Percentiles rank a stretch among this genome's conserved stretches.
Conservation (phyloP, 805 yeast species). For the Teunomyces panamensis region DNA sequence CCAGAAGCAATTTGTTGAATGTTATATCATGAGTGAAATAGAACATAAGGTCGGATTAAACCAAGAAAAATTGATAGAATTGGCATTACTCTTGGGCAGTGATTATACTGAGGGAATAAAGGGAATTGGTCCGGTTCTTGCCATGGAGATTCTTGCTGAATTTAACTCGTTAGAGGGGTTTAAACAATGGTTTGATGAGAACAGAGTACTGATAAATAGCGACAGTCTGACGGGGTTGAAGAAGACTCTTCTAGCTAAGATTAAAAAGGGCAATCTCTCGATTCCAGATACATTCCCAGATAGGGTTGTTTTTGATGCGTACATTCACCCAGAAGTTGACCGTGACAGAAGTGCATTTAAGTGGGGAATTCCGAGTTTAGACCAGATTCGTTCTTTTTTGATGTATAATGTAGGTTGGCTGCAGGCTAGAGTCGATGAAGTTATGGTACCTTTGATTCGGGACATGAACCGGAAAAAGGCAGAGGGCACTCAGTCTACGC, state of each 20-base stretch:
- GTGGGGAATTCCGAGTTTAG: constrained; percentile 91
- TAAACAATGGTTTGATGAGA: constrained; percentile 57
- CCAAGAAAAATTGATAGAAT: constrained; percentile 63
- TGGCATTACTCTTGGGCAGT: constrained; percentile 86
- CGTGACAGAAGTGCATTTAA: constrained; percentile 69
- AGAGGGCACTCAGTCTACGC: constrained; percentile 54
- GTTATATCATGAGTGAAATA: constrained; percentile 63
- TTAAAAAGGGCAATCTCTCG: constrained; percentile 51
- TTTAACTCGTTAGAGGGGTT: constrained; percentile 49
- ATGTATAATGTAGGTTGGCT: constrained; percentile 77
- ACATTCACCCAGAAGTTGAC: constrained; percentile 79
- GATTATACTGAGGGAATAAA: constrained; percentile 93
- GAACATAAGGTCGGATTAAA: constrained; percentile 60
- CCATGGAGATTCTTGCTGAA: constrained; percentile 86
- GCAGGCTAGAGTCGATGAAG: constrained; percentile 71
- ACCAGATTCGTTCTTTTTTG: constrained; percentile 68
- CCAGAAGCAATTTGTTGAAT: constrained; percentile 89
- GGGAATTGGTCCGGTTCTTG: constrained; percentile 92
- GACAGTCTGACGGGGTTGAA: constrained; percentile 46
- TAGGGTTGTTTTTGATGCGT: constrained; percentile 65
- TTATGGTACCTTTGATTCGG: constrained; percentile 78
- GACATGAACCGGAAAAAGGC: constrained; percentile 65
- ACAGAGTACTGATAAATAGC: constrained; percentile 38
- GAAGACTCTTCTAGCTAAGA: constrained; percentile 54
- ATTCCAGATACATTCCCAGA: constrained; percentile 72